phyloP scores from a whole-genome alignment of 2,329 filamentous ascomycete genomes.

The Pseudocercospora musae region DNA sequence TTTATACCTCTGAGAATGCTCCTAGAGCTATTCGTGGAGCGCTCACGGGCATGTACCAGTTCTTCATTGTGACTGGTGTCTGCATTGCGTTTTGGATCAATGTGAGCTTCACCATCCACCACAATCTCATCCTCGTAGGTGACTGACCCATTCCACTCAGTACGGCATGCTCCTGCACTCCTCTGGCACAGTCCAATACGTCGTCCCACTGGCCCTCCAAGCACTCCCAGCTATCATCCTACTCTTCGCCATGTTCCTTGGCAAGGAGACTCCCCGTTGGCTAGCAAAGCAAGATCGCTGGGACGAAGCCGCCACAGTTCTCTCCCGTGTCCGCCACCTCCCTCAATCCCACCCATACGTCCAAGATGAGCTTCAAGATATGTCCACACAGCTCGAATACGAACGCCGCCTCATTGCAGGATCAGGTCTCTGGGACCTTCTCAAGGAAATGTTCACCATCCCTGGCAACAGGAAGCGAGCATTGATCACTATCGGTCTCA shows the following conservation, averaged over 20 bases:
- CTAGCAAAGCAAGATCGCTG: conserved; percentile 65
- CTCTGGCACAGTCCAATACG: conserved; percentile 41
- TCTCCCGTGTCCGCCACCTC: conserved; percentile 55
- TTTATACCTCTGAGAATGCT: conserved; percentile 55
- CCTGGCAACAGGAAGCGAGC: conserved; percentile 63
- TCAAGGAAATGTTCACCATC: conserved; percentile 67
- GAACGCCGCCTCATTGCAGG: conserved; percentile 68
- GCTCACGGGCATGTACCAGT: conserved; percentile 59
- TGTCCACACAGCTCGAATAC: conserved; percentile 64
- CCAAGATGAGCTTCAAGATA: conserved; percentile 57
- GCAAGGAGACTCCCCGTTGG: conserved; percentile 37
- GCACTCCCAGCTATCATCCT: conserved; percentile 61
- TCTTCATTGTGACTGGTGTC: conserved; percentile 47
- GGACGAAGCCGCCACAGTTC: conserved; percentile 59
- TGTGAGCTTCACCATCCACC: background rate
- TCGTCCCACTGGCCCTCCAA: conserved; percentile 64
- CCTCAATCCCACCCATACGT: conserved; percentile 59
- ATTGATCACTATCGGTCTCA: conserved; percentile 60
- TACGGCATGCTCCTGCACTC: conserved; percentile 50
- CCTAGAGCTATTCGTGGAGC: conserved; percentile 47
- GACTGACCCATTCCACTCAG: conserved; percentile 42
- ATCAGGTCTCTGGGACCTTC: conserved; percentile 57
- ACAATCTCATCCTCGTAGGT: conserved; percentile 38
- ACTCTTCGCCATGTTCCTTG: conserved; percentile 60
- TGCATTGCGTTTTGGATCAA: conserved; percentile 7